A percentile compares a stretch with the other conserved stretches of the same genome.
Evolutionary conservation across 192 early-diverging fungal species (phyloP).

Genomic region (Linderina pennispora): DNA sequence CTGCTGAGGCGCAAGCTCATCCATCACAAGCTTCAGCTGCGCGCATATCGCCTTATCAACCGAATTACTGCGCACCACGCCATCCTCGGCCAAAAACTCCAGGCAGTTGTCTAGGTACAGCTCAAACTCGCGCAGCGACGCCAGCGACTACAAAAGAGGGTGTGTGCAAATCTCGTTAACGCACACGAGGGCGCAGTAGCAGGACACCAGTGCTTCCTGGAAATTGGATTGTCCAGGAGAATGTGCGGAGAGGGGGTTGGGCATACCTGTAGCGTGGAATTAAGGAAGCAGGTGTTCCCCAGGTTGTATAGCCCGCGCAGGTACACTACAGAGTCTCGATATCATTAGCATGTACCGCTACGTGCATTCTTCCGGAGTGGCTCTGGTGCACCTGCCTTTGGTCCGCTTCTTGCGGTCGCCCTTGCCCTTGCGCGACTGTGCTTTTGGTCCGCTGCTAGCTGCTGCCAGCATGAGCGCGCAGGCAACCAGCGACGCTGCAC

Average conservation of each 20-base stretch:
- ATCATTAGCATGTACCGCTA: too few species aligned
- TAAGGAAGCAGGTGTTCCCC: slow-evolving; percentile 89
- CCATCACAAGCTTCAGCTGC: slow-evolving; percentile 17
- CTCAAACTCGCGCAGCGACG: slow-evolving; percentile 22
- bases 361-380: too few species aligned
- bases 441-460: too few species aligned
- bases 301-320: slow-evolving; percentile 70
- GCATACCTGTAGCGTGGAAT: slow-evolving; percentile 69
- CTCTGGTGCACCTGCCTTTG: slow-evolving; percentile 10
- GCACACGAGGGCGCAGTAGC: too few species aligned
- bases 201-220: too few species aligned
- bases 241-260: too few species aligned
- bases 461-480: slow-evolving; percentile 15
- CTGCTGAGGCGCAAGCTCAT: slow-evolving; percentile 29
- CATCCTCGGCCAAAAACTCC: background rate
- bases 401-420: slow-evolving; percentile 3
- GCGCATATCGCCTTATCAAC: slow-evolving; percentile 20
- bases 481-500: slow-evolving; percentile 29
- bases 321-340: slow-evolving; percentile 32
- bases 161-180: too few species aligned
- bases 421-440: too few species aligned
- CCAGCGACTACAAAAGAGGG: slow-evolving; percentile 21
- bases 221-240: too few species aligned
- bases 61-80: slow-evolving; percentile 2
- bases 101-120: slow-evolving; percentile 38